Evolutionary conservation across 176 grass and related monocot species (phyloP).

Genomic region (Urochloa ruziziensis): DNA sequence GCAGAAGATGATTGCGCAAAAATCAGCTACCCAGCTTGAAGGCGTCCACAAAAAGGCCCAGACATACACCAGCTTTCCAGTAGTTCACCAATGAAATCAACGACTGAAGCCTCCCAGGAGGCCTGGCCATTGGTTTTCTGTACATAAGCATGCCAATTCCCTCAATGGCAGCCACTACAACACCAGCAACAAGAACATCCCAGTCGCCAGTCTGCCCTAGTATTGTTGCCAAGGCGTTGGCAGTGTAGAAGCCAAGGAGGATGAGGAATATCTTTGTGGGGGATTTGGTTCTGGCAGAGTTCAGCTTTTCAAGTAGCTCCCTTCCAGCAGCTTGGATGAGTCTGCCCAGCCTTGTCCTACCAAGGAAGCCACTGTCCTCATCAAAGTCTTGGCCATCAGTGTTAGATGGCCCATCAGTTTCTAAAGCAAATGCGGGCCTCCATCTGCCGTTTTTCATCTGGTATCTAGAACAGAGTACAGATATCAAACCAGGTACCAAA

Average conservation of each 20-base stretch:
- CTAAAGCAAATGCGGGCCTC: conserved; percentile 63
- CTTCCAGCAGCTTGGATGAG: conserved; percentile 60
- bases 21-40: conserved; percentile 91
- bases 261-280: conserved; percentile 90
- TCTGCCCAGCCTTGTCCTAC: conserved; percentile 75
- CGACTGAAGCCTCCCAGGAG: conserved; percentile 52
- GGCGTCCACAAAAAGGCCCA: conserved; percentile 94
- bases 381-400: conserved; percentile 50
- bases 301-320: conserved; percentile 74
- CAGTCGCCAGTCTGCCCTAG: conserved; percentile 95
- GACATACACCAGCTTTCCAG: conserved; percentile 88
- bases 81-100: conserved; percentile 75
- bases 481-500: conserved; percentile 4
- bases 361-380: conserved; percentile 50
- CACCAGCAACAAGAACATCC: conserved; percentile 95
- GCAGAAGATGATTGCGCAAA: not conserved
- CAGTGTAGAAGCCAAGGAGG: conserved; percentile 90
- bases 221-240: conserved; percentile 91
- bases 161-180: conserved; percentile 80
- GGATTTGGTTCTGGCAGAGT: conserved; percentile 64
- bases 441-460: conserved; percentile 51
- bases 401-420: conserved; percentile 60
- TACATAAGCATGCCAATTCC: conserved; percentile 97
- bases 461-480: conserved; percentile 43
- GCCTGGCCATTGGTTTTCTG: conserved; percentile 48